Evolutionary conservation across 1,139 yeast genomes (phyloP).

Genomic region (Candida smagusa): DNA sequence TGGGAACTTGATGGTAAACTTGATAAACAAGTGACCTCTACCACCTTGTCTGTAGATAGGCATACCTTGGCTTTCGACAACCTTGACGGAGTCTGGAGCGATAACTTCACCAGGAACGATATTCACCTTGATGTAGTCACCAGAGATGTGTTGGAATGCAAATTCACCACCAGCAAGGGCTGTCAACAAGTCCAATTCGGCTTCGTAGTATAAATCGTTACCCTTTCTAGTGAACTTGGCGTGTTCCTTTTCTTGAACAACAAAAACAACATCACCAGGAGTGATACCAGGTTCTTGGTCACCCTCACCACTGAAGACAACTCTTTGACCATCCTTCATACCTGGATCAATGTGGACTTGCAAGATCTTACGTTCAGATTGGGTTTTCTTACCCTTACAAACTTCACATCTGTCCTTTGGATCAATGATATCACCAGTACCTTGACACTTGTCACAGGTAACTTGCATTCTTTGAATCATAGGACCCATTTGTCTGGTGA

Average conservation of each 20-base stretch:
- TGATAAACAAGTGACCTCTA: conserved; percentile 67
- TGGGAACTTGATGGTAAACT: conserved; percentile 75
- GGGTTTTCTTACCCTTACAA: conserved; percentile 88
- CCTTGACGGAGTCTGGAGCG: conserved; percentile 77
- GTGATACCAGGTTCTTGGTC: conserved; percentile 94
- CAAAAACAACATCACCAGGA: conserved; percentile 95
- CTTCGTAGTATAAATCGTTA: conserved; percentile 80
- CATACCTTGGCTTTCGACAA: conserved; percentile 95
- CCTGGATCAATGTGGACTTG: conserved; percentile 97
- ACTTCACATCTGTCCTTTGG: conserved; percentile 84
- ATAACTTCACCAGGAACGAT: conserved; percentile 93
- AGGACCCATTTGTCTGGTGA: conserved; percentile 98
- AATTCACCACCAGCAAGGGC: conserved; percentile 96
- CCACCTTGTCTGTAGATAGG: conserved; percentile 77
- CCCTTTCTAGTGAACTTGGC: conserved; percentile 81
- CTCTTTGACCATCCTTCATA: conserved; percentile 92
- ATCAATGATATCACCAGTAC: conserved; percentile 86
- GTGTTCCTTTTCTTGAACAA: conserved; percentile 86
- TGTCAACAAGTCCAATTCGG: conserved; percentile 86
- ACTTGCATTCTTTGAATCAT: conserved; percentile 98
- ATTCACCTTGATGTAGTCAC: conserved; percentile 80
- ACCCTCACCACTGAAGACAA: conserved; percentile 92
- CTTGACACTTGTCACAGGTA: conserved; percentile 88
- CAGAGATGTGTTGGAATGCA: conserved; percentile 80
- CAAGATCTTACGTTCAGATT: conserved; percentile 84